phyloP scores from a whole-genome alignment of 768 basidiomycete species.

The Amanita molliuscula region DNA sequence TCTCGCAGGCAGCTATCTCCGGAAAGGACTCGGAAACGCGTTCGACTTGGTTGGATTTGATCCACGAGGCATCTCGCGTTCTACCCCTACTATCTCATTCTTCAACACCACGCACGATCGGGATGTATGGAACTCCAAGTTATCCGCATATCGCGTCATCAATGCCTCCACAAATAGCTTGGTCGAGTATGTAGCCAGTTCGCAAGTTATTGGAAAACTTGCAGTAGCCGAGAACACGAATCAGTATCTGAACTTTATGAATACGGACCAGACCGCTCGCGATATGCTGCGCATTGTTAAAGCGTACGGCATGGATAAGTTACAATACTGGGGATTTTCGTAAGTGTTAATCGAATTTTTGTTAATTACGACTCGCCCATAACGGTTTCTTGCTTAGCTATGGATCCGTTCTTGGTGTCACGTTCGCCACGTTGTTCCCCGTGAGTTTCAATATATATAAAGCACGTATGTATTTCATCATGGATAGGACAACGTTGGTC shows the following conservation, averaged over 20 bases:
- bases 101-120: neutral
- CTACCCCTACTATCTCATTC: neutral
- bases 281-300: conserved; percentile 25
- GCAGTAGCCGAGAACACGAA: neutral
- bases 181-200: neutral
- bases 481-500: conserved; percentile 20
- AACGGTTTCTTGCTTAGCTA: conserved; percentile 6
- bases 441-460: conserved; percentile 1
- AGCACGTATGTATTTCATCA: neutral
- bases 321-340: conserved; percentile 21
- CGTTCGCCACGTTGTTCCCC: conserved; percentile 15
- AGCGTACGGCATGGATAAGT: neutral
- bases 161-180: neutral
- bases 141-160: neutral
- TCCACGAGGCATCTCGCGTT: conserved; percentile 13
- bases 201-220: neutral
- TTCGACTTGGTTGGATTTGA: conserved; percentile 40
- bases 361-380: neutral
- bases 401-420: conserved; percentile 14
- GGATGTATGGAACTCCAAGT: neutral
- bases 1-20: conserved; percentile 15
- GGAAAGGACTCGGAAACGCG: conserved; percentile 24
- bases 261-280: conserved; percentile 26
- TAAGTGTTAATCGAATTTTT: conserved; percentile 8
- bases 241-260: conserved; percentile 20